Evolutionary conservation across 805 yeast species (phyloP), one percentile per base, ranked within the genome.

Genomic region (Scheffersomyces lignosus): DNA sequence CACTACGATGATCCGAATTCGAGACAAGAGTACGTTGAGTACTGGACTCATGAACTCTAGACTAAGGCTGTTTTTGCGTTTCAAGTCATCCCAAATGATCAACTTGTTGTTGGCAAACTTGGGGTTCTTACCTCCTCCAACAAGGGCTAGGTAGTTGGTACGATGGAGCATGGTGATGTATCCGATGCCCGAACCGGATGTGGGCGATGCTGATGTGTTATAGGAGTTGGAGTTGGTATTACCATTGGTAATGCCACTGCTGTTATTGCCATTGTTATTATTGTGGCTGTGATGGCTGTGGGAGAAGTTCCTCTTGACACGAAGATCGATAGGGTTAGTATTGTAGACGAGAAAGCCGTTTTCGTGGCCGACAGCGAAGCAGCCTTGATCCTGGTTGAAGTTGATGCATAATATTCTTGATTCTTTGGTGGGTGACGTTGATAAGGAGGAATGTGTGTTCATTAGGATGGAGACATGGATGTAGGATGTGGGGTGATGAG

Each of bases 61-160:
- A 25, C 75, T 74, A 14, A 87, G 68, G 3, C 90, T 83, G 18
- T 81, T 81, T 47, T 80, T 81, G 44, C 82, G 75, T 60, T 87
- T 86, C 42, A 87, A 60, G 57, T 91, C 98, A 61, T 91, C 97
- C 96, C 96, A 93, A 13, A 91, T 81, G 24, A 88, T 74, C 26
- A 89, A 76, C 57, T 85, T 86, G 62, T 87, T 87, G 47, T 78
- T 71, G 1, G 96, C 85, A 51, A 79, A 87, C 43, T 78, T 73
- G 15, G 96, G 96, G 40, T 73, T 74, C 44, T 75, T 72, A 1
- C 96, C 96, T 13, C 96, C 96, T 1, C 97, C 96, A 0, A 89
- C 87, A 29, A 93, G 63, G 1, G 91, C 96, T 36, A 91, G 71
- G 56, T 89, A 90, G 62, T 91, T 91, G 0, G 97, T 89, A 29